Evolutionary conservation across 331 rosid genomes (phyloP).

Genomic region (Cydonia oblonga): DNA sequence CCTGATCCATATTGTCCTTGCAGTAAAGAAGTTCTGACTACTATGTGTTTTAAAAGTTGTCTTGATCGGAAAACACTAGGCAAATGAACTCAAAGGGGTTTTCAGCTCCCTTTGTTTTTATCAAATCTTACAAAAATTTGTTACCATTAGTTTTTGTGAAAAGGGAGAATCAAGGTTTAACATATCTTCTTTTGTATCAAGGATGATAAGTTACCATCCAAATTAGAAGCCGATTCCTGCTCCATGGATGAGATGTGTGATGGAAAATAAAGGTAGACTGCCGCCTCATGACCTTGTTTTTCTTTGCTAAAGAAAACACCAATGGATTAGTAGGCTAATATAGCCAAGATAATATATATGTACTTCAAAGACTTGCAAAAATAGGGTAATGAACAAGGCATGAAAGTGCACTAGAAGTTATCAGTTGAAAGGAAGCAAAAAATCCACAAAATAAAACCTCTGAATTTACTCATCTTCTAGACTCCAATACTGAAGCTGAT

Average conservation of each 20-base stretch:
- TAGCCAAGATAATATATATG: neutral
- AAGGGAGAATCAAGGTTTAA: too few relatives aligned
- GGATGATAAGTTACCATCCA: slow-evolving; percentile 72
- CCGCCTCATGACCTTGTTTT: slow-evolving; percentile 70
- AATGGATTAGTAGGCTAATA: neutral
- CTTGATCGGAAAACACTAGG: neutral
- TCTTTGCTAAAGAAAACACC: slow-evolving; percentile 39
- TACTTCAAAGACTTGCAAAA: neutral
- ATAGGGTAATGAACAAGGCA: neutral
- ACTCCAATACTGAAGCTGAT: neutral
- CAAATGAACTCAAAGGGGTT: too few relatives aligned
- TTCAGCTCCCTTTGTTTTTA: too few relatives aligned
- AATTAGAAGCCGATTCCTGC: slow-evolving; percentile 70
- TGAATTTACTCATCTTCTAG: neutral
- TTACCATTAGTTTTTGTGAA: too few relatives aligned
- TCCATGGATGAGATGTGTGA: slow-evolving; percentile 96
- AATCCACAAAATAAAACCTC: neutral
- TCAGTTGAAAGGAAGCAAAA: neutral
- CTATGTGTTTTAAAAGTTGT: neutral
- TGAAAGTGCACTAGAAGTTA: neutral
- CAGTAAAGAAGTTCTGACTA: neutral
- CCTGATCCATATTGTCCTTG: neutral
- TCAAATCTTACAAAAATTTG: too few relatives aligned
- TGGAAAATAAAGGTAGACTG: slow-evolving; percentile 84
- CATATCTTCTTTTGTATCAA: neutral